Percentiles rank a stretch among this genome's conserved stretches.
Conservation (phyloP, 768 basidiomycete genomes). For the Coprinellus micaceus region DNA sequence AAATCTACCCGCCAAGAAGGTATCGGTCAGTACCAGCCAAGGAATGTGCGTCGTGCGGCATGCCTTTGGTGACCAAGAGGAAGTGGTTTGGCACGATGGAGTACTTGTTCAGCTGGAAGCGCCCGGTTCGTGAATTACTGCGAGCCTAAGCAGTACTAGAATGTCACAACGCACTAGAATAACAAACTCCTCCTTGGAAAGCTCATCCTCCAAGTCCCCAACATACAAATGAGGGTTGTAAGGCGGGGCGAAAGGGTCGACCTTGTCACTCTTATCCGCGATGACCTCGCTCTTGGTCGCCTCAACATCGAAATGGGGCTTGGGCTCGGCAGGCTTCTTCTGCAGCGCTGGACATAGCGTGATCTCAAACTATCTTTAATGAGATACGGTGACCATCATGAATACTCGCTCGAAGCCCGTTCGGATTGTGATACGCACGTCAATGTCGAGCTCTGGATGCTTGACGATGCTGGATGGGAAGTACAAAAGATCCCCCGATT, state of each 20-base stretch:
- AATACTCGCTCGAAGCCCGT: too few relatives aligned
- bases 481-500: slow-evolving; percentile 67
- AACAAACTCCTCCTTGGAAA: slow-evolving; percentile 54
- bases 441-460: slow-evolving; percentile 48
- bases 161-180: slow-evolving; percentile 54
- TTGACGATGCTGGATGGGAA: slow-evolving; percentile 70
- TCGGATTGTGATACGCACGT: slow-evolving; percentile 52
- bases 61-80: slow-evolving; percentile 83
- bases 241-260: slow-evolving; percentile 83
- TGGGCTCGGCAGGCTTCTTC: slow-evolving; percentile 62
- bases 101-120: slow-evolving; percentile 77
- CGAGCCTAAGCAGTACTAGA: too few relatives aligned
- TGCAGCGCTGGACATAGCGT: slow-evolving; percentile 81
- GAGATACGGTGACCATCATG: not conserved
- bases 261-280: slow-evolving; percentile 26
- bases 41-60: slow-evolving; percentile 10
- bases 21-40: not conserved
- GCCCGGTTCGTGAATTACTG: not conserved
- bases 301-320: slow-evolving; percentile 33
- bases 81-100: slow-evolving; percentile 84
- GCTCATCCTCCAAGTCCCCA: slow-evolving; percentile 68
- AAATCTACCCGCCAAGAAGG: slow-evolving; percentile 51
- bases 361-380: slow-evolving; percentile 68
- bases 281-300: slow-evolving; percentile 12
- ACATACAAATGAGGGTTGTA: slow-evolving; percentile 74